phyloP scores from a whole-genome alignment of 2,329 filamentous ascomycete genomes.

The Alternaria tenuissima region DNA sequence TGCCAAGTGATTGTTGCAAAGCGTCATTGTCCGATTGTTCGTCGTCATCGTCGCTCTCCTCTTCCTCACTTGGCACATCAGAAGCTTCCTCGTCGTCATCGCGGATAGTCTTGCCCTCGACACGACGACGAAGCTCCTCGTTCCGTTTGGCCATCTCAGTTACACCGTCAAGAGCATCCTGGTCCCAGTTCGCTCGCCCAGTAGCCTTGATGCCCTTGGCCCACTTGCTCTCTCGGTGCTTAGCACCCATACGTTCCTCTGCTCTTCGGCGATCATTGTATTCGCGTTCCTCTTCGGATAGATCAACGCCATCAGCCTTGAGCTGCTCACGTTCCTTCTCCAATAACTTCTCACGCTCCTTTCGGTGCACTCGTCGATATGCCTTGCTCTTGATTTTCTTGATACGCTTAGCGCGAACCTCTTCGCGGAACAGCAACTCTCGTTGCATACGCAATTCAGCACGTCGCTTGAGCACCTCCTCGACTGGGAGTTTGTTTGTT shows the following conservation, averaged over 20 bases:
- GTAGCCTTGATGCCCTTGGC: slow-evolving; percentile 83
- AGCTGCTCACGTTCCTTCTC: slow-evolving; percentile 66
- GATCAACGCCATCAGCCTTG: slow-evolving; percentile 65
- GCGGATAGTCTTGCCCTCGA: slow-evolving; percentile 73
- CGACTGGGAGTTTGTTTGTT: slow-evolving; percentile 74
- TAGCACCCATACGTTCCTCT: slow-evolving; percentile 82
- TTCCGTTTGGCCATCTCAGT: slow-evolving; percentile 83
- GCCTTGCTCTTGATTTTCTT: slow-evolving; percentile 99
- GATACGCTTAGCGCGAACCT: slow-evolving; percentile 87
- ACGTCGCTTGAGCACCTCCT: slow-evolving; percentile 75
- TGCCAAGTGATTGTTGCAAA: slow-evolving; percentile 47
- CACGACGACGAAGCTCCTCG: slow-evolving; percentile 80
- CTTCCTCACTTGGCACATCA: slow-evolving; percentile 58
- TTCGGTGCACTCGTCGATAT: slow-evolving; percentile 90
- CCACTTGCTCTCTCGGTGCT: slow-evolving; percentile 91
- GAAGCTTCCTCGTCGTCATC: slow-evolving; percentile 60
- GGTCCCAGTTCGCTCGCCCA: slow-evolving; percentile 86
- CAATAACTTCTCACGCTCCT: slow-evolving; percentile 70
- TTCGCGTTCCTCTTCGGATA: slow-evolving; percentile 71
- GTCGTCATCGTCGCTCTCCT: slow-evolving; percentile 65
- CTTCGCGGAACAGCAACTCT: slow-evolving; percentile 87
- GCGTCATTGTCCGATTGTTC: slow-evolving; percentile 62
- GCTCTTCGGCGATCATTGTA: slow-evolving; percentile 77
- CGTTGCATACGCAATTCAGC: slow-evolving; percentile 80
- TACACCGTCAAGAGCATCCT: slow-evolving; percentile 79